These are phyloP conservation scores for Penicillium verhagenii DNA, from an alignment of 495 filamentous ascomycete genomes.

Conservation along the genomic window DNA sequence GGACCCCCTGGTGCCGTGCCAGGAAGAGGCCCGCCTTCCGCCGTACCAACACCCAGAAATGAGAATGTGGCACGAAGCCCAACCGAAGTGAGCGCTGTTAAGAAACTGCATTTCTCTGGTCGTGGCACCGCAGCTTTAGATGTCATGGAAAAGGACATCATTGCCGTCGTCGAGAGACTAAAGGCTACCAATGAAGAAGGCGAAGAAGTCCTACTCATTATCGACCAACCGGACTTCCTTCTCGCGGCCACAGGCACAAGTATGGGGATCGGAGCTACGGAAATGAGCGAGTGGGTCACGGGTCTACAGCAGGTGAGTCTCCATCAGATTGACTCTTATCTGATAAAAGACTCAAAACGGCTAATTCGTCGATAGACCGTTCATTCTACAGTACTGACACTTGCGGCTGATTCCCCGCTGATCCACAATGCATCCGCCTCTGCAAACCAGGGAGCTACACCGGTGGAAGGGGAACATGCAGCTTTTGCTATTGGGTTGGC, in stretches of 20 bases:
- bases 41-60: conserved; percentile 1
- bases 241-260: conserved; percentile 44
- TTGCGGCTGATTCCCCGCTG: conserved; percentile 70
- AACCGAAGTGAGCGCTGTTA: conserved; percentile 28
- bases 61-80: conserved; percentile 4
- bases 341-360: background rate
- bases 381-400: conserved; percentile 61
- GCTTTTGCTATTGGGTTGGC: conserved; percentile 66
- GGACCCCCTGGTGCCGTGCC: conserved; percentile 29
- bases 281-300: conserved; percentile 46
- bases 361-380: conserved; percentile 34
- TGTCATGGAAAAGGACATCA: conserved; percentile 39
- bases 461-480: conserved; percentile 63
- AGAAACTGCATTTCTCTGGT: conserved; percentile 37
- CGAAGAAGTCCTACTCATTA: conserved; percentile 42
- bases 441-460: conserved; percentile 47
- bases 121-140: conserved; percentile 36
- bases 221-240: conserved; percentile 53
- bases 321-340: background rate
- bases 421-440: conserved; percentile 47
- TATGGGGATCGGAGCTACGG: conserved; percentile 42
- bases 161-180: conserved; percentile 31
- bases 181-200: conserved; percentile 20
- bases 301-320: conserved; percentile 44
- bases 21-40: conserved; percentile 22